Evolutionary conservation across 768 basidiomycete species (phyloP), one percentile per base, ranked within the genome.

Genomic region (Mycena polygramma): DNA sequence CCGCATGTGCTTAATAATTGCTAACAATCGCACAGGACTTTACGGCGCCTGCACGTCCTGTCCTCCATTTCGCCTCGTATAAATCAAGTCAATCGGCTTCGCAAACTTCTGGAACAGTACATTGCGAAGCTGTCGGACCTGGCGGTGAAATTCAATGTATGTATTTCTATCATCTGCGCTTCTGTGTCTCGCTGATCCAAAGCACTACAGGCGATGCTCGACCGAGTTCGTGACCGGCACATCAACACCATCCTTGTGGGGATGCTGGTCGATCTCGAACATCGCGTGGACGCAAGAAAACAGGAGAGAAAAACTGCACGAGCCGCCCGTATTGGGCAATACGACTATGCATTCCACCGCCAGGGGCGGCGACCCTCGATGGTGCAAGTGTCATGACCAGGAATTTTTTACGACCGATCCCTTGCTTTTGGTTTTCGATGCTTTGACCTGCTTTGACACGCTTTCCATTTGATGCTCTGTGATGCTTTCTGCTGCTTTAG

Each of bases 91-190:
- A 39, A 57, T 8, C 43, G 46, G 45, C 13, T 70, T 43, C 66
- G 72, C 30, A 46, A 49, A 7, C 26, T 70, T 20, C 48, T 73
- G 22, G 39, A 67, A 30, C 66, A 70, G 26, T 57, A 73, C 35
- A 43, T 55, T 26, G 53, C 69, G 41, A 73, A 73, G 58, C 54
- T 73, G 36, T 55, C 54, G 13, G 72, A 73, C 57, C 48, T 73
- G 17, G 72, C 72, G 10, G 37, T 26, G 3, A 73, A 73, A 62
- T 70, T 73, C 41, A 68, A 73, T 48, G 72, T 73, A 14, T 7
- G 66, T 49, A 5, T 19, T 24, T 41, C 22, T 39, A 5, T 41
- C 35, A 49, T n/a, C 57, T 30, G 2, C 36, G 20, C 15, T 7
- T 19, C 20, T n/a, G 10, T 35, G 17, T 14, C 19, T 26, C 11